Percentiles rank a stretch among this genome's conserved stretches.
phyloP scores from a whole-genome alignment of 2,329 filamentous ascomycete genomes.

The Ceratocystis huliohia region DNA sequence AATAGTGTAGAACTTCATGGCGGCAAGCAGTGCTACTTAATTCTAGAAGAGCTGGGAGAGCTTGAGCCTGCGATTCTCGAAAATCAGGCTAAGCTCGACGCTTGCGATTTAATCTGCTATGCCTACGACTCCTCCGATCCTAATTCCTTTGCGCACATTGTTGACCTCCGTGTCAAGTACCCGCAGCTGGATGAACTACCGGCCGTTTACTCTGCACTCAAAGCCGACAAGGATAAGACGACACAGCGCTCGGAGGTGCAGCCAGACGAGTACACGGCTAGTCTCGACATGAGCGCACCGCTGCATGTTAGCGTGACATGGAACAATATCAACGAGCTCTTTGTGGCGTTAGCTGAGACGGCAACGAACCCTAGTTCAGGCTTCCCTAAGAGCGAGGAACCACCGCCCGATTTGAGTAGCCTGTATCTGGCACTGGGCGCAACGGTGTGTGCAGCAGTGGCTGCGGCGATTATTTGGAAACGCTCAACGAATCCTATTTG shows the following conservation, averaged over 20 bases:
- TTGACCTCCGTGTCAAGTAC: constrained; percentile 63
- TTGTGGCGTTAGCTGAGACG: constrained; percentile 80
- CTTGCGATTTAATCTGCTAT: constrained; percentile 89
- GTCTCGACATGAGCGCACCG: constrained; percentile 76
- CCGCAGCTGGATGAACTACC: constrained; percentile 80
- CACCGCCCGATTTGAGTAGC: constrained; percentile 67
- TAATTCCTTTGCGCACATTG: constrained; percentile 87
- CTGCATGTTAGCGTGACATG: constrained; percentile 91
- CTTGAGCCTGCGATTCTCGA: constrained; percentile 91
- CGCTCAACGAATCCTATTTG: constrained; percentile 39
- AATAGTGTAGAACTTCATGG: constrained; percentile 94
- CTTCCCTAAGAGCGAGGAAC: constrained; percentile 82
- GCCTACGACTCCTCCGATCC: constrained; percentile 95
- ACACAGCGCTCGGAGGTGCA: constrained; percentile 87
- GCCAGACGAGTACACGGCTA: constrained; percentile 80
- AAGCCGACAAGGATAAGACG: constrained; percentile 90
- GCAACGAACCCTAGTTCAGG: constrained; percentile 80
- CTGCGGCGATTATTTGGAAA: constrained; percentile 53
- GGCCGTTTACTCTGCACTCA: constrained; percentile 81
- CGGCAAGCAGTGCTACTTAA: constrained; percentile 93
- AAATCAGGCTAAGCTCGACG: constrained; percentile 77
- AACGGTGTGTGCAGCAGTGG: constrained; percentile 48
- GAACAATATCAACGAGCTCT: constrained; percentile 86
- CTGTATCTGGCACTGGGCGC: constrained; percentile 78
- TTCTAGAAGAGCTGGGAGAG: constrained; percentile 87